A percentile compares a stretch with the other conserved stretches of the same genome.
phyloP scores from a whole-genome alignment of 306 rosid genomes.

The Quercus aquifolioides region DNA sequence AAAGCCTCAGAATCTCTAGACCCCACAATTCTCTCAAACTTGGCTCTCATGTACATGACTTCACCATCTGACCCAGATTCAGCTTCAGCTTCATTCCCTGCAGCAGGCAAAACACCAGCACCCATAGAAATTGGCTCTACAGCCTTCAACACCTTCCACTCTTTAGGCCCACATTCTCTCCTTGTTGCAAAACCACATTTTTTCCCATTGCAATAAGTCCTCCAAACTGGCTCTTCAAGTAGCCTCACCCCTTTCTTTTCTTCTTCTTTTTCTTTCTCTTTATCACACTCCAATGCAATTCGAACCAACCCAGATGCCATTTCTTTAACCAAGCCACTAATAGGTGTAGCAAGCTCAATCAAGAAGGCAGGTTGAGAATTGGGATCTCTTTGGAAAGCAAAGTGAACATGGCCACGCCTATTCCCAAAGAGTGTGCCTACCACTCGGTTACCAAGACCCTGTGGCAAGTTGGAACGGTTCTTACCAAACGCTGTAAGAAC shows the following conservation, averaged over 20 bases:
- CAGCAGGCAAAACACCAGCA: conserved; percentile 86
- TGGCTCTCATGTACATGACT: conserved; percentile 95
- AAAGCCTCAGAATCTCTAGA: conserved; percentile 98
- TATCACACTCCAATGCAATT: conserved; percentile 92
- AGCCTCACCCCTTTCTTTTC: conserved; percentile 43
- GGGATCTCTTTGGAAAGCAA: conserved; percentile 84
- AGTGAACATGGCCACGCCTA: conserved; percentile 90
- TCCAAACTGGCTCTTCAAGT: conserved; percentile 84
- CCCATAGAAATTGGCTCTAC: conserved; percentile 97
- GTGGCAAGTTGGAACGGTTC: conserved; percentile 56
- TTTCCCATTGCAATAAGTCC: conserved; percentile 90
- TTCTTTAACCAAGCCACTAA: conserved; percentile 86
- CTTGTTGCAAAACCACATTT: conserved; percentile 85
- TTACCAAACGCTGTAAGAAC: conserved; percentile 67
- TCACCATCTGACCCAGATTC: conserved; percentile 57
- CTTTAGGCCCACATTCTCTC: conserved; percentile 85
- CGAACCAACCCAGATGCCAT: conserved; percentile 98
- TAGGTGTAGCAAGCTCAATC: conserved; percentile 90
- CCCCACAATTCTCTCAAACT: conserved; percentile 97
- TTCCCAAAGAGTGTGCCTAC: conserved; percentile 89
- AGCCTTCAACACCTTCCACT: conserved; percentile 80
- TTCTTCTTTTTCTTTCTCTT: conserved; percentile 47
- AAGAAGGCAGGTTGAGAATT: conserved; percentile 76
- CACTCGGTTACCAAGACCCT: conserved; percentile 67
- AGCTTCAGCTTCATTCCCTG: conserved; percentile 26